Conservation (phyloP, 257 asterid genomes). For the Solanum chaucha region DNA sequence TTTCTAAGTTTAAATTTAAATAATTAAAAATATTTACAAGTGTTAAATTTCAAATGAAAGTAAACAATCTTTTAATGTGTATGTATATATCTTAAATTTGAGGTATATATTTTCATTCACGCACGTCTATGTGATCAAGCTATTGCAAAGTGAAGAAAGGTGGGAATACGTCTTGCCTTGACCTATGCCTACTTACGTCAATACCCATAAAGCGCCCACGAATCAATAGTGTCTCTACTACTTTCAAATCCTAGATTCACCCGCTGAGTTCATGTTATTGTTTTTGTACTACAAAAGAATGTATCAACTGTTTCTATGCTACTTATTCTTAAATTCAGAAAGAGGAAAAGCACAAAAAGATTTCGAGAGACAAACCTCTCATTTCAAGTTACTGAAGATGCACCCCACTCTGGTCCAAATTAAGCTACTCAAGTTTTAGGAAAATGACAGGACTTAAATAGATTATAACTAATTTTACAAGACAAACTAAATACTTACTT, state of each 20-base stretch:
- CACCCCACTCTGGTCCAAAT: background rate
- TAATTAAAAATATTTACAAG: background rate
- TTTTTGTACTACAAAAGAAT: background rate
- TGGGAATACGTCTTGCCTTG: background rate
- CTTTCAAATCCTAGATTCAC: background rate
- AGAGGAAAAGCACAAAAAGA: background rate
- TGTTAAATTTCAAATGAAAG: background rate
- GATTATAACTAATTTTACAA: background rate
- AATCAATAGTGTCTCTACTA: background rate
- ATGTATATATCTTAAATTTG: background rate
- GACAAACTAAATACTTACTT: background rate
- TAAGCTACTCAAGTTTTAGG: background rate
- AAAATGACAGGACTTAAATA: background rate
- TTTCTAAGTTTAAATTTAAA: background rate
- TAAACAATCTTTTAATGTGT: background rate
- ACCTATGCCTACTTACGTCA: too few relatives aligned
- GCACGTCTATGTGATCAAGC: background rate
- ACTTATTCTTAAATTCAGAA: background rate
- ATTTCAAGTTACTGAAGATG: background rate
- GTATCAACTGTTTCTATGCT: background rate
- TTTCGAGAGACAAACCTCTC: background rate
- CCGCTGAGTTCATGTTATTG: background rate
- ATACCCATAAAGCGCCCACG: background rate
- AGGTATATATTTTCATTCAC: background rate
- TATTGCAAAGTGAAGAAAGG: background rate